Base-by-base conservation (phyloP, 2,329 filamentous ascomycete genomes). In the Penicillium sp. region DNA sequence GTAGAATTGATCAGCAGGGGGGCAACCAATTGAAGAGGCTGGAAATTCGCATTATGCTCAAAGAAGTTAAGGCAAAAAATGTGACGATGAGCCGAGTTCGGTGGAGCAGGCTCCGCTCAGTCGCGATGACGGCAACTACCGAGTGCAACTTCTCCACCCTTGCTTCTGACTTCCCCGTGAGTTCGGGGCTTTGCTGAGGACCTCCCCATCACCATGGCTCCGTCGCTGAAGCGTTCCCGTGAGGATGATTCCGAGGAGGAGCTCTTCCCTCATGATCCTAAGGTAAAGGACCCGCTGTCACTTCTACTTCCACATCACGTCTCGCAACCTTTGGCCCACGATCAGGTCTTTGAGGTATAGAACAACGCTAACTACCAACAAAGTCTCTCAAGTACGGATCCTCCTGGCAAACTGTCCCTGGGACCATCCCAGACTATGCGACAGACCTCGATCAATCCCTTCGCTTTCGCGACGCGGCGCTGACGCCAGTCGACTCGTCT, bases 401-500 rank as follows among this genome's bases (percentile, higher is more conserved):
- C 29, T 23, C 44, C 29, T 47, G 47, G 45, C 47, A 51, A 1
- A n/a, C 47, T 33, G 8, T 15, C 18, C 12, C 48, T 1, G 13
- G 29, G 34, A 15, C 65, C 12, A 60, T 70, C 26, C 69, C 65
- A 24, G 62, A 63, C 6, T 67, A 63, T 16, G 60, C 63, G 38
- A 46, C 59, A 23, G 59, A 64, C 47, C 42, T 39, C 42, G 47
- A 53, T 33, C 61, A 59, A 15, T 45, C 56, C 43, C 36, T 49
- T 7, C 55, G 55, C 10, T 58, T 61, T 26, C 54, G 59, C 36
- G 47, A 63, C 28, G 62, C 67, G 28, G 63, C 62, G 13, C 53
- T 72, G n/a, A 74, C 69, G 2, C 70, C 71, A 0, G 63, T 61
- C 16, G 70, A 74, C 33, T 70, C 71, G 1, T 72, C 68, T 9